A percentile compares a stretch with the other conserved stretches of the same genome.
Evolutionary conservation across 1,284 basidiomycete genomes (phyloP).

Genomic region (Laetiporus sulphureus): DNA sequence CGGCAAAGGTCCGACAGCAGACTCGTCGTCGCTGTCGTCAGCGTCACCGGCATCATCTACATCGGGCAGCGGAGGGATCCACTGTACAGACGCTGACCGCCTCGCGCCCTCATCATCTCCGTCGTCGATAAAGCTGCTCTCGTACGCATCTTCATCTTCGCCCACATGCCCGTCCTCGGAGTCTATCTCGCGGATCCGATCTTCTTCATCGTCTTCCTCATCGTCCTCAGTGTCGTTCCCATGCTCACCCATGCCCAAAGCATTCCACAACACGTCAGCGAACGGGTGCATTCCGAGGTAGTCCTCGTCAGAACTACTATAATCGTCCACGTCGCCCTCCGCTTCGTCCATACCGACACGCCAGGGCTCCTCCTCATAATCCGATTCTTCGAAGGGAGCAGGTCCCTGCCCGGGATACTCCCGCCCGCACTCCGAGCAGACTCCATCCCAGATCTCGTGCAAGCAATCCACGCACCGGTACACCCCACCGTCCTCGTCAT

Average conservation of each 20-base stretch:
- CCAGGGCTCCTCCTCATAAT: constrained; percentile 9
- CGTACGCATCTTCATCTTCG: constrained; percentile 30
- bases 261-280: constrained; percentile 4
- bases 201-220: constrained; percentile 17
- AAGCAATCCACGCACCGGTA: constrained; percentile 68
- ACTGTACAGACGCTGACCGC: too few species aligned
- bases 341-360: neutral
- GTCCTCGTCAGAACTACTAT: constrained; percentile 9
- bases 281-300: constrained; percentile 1
- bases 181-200: constrained; percentile 7
- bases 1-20: too few species aligned
- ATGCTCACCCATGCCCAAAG: neutral
- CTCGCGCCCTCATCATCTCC: too few species aligned
- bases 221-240: constrained; percentile 5
- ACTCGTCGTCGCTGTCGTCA: too few species aligned
- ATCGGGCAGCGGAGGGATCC: too few species aligned
- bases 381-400: constrained; percentile 23
- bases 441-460: constrained; percentile 66
- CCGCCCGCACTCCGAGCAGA: constrained; percentile 53
- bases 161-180: constrained; percentile 18
- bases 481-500: constrained; percentile 63
- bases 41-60: too few species aligned
- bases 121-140: constrained; percentile 47
- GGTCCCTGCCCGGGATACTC: constrained; percentile 47
- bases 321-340: constrained; percentile 6